phyloP scores from a whole-genome alignment of 1,139 yeast genomes.

The Torulaspora globosa region DNA sequence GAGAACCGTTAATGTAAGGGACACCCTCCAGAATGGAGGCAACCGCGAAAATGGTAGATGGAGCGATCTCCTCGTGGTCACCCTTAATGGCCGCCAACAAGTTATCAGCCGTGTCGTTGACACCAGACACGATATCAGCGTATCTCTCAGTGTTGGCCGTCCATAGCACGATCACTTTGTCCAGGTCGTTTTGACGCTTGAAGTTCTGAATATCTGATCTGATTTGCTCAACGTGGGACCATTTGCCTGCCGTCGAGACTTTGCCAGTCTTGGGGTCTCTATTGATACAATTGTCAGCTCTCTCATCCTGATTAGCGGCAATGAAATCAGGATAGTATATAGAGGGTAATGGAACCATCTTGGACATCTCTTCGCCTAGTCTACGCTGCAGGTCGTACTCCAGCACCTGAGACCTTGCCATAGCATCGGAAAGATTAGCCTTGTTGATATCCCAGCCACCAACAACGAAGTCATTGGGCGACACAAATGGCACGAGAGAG shows the following conservation, averaged over 20 bases:
- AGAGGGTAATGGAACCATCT: constrained; percentile 71
- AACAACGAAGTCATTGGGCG: constrained; percentile 85
- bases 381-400: constrained; percentile 81
- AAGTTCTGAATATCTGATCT: constrained; percentile 80
- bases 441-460: constrained; percentile 94
- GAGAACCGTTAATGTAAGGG: constrained; percentile 94
- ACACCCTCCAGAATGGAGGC: constrained; percentile 84
- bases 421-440: constrained; percentile 67
- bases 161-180: constrained; percentile 89
- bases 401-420: constrained; percentile 81
- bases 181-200: constrained; percentile 68
- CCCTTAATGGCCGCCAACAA: constrained; percentile 67
- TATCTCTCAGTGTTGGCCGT: constrained; percentile 97
- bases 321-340: constrained; percentile 94
- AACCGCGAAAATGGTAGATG: constrained; percentile 87
- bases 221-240: constrained; percentile 86
- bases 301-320: constrained; percentile 88
- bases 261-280: constrained; percentile 47
- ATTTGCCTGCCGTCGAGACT: constrained; percentile 59
- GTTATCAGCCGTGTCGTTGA: constrained; percentile 85
- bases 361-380: constrained; percentile 61
- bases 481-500: constrained; percentile 79
- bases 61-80: constrained; percentile 81
- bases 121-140: constrained; percentile 70
- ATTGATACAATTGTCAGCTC: constrained; percentile 85